These are phyloP conservation scores for Fusarium sp. DNA, from an alignment of 2,329 filamentous ascomycete genomes.

Conservation along the genomic window DNA sequence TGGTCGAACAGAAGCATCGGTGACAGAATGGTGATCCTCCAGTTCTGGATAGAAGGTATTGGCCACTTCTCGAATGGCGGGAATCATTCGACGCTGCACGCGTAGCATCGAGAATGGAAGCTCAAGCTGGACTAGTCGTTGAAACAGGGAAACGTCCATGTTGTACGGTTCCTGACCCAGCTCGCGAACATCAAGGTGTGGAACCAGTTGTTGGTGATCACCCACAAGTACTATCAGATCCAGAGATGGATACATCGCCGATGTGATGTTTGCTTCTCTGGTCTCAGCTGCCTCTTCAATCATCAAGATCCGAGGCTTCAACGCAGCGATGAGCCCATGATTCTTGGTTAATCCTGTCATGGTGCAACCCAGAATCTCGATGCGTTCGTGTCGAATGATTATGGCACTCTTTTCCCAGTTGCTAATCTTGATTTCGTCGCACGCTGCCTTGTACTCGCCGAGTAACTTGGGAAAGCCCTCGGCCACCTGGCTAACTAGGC, in stretches of 20 bases:
- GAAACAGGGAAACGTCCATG: slow-evolving; percentile 82
- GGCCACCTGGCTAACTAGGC: slow-evolving; percentile 61
- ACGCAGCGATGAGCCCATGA: slow-evolving; percentile 72
- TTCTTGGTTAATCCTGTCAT: slow-evolving; percentile 88
- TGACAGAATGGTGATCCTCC: slow-evolving; percentile 57
- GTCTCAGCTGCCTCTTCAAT: slow-evolving; percentile 87
- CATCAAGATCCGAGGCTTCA: slow-evolving; percentile 75
- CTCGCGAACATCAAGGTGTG: slow-evolving; percentile 71
- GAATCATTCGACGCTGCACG: slow-evolving; percentile 72
- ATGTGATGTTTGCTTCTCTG: slow-evolving; percentile 70
- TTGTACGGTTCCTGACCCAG: slow-evolving; percentile 72
- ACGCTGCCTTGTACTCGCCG: slow-evolving; percentile 60
- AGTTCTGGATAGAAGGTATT: slow-evolving; percentile 61
- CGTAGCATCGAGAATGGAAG: slow-evolving; percentile 74
- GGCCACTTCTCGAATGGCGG: slow-evolving; percentile 57
- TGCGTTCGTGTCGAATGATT: slow-evolving; percentile 49
- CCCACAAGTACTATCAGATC: slow-evolving; percentile 73
- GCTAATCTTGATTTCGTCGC: slow-evolving; percentile 65
- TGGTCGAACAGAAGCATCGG: slow-evolving; percentile 47
- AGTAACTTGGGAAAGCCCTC: slow-evolving; percentile 62
- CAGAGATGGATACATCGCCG: slow-evolving; percentile 62
- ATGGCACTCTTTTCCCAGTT: slow-evolving; percentile 68
- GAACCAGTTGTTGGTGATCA: slow-evolving; percentile 83
- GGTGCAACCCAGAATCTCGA: slow-evolving; percentile 73
- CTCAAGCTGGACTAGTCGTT: slow-evolving; percentile 76